A percentile compares a stretch with the other conserved stretches of the same genome.
Evolutionary conservation across 768 basidiomycete species (phyloP).

Genomic region (Clathrus columnatus): DNA sequence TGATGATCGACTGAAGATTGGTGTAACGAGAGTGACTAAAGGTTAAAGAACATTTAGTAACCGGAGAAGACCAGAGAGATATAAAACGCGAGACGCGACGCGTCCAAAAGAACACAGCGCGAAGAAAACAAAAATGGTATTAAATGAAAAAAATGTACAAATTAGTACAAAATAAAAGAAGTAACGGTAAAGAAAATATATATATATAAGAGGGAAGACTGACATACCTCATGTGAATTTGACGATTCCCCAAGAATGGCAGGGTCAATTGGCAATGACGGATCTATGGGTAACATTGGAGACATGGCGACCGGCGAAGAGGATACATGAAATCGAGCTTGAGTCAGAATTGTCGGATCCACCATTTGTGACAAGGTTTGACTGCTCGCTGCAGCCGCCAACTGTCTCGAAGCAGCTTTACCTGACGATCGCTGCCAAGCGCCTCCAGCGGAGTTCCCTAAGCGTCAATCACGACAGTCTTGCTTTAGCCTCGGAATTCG

Average conservation of each 20-base stretch:
- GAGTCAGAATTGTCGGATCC: conserved; percentile 5
- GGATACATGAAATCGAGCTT: not conserved
- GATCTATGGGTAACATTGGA: conserved; percentile 73
- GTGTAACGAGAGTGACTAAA: conserved; percentile 1
- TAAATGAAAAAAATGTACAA: too few relatives aligned
- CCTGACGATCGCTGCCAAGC: not conserved
- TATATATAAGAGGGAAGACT: not conserved
- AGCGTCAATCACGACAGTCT: not conserved
- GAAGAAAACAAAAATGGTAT: too few relatives aligned
- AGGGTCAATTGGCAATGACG: conserved; percentile 57
- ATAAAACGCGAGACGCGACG: conserved; percentile 9
- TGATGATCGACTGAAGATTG: conserved; percentile 12
- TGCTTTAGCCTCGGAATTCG: not conserved
- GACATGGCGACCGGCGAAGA: conserved; percentile 41
- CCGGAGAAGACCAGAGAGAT: conserved; percentile 6
- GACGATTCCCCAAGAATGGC: conserved; percentile 29
- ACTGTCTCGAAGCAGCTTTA: conserved; percentile 8
- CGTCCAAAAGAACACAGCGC: not conserved
- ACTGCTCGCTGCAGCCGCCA: conserved; percentile 8
- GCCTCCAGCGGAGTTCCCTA: conserved; percentile 6
- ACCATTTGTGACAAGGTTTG: conserved; percentile 1
- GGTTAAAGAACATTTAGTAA: not conserved
- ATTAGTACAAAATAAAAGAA: not conserved
- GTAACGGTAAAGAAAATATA: not conserved
- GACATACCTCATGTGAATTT: not conserved